These are phyloP conservation scores for Fusarium pilosicola DNA, from an alignment of 2,329 filamentous ascomycete genomes.

Conservation along the genomic window DNA sequence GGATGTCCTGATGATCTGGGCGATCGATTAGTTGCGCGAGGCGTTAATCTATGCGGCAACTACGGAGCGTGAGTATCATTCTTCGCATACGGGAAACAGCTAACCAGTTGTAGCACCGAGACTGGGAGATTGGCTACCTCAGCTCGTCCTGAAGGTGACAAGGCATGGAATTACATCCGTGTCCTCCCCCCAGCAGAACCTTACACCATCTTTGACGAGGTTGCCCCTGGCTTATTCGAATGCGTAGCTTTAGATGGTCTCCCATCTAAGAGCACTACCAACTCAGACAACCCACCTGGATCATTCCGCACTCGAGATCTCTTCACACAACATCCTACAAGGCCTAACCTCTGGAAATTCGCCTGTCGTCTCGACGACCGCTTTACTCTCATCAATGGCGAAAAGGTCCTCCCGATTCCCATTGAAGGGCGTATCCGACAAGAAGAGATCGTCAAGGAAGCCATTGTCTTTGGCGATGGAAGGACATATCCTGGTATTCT, in stretches of 20 bases:
- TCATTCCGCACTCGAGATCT: conserved; percentile 58
- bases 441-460: conserved; percentile 63
- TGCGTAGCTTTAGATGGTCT: conserved; percentile 52
- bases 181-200: conserved; percentile 45
- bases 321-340: conserved; percentile 54
- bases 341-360: conserved; percentile 57
- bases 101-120: conserved; percentile 36
- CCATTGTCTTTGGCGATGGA: conserved; percentile 66
- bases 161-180: conserved; percentile 46
- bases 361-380: conserved; percentile 57
- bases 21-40: conserved; percentile 60
- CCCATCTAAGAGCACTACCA: conserved; percentile 48
- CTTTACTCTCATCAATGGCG: conserved; percentile 58
- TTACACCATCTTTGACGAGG: conserved; percentile 44
- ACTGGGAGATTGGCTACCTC: conserved; percentile 44
- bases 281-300: conserved; percentile 55
- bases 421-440: conserved; percentile 65
- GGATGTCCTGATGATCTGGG: conserved; percentile 69
- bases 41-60: conserved; percentile 65
- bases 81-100: background rate
- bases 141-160: conserved; percentile 37
- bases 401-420: conserved; percentile 58
- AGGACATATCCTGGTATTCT: conserved; percentile 63
- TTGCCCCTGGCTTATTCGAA: conserved; percentile 48
- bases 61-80: conserved; percentile 61